phyloP scores from a whole-genome alignment of 176 grass and related monocot genomes.

The Poa pratensis region DNA sequence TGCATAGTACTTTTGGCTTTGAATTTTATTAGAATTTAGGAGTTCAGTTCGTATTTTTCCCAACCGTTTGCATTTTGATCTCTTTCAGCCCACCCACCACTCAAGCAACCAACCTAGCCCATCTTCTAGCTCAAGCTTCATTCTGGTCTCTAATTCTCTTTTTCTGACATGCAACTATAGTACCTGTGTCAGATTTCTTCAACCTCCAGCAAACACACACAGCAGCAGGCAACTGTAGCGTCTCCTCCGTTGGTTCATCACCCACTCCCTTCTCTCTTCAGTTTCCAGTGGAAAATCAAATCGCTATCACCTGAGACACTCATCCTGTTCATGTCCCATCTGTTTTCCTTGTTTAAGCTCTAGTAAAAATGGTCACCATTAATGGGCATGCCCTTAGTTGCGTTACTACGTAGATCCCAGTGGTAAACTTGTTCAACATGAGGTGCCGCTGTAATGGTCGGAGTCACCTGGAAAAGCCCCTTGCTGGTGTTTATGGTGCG shows the following conservation, averaged over 20 bases:
- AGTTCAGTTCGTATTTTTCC: constrained; percentile 1
- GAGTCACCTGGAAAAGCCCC: neutral
- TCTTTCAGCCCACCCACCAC: neutral
- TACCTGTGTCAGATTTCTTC: constrained; percentile 6
- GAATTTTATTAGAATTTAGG: neutral
- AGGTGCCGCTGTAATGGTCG: neutral
- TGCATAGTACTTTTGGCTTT: constrained; percentile 5
- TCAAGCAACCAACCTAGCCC: constrained; percentile 5
- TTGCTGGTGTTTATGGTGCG: neutral
- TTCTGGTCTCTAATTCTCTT: neutral
- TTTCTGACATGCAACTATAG: neutral
- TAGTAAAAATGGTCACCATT: neutral
- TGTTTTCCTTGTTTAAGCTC: neutral
- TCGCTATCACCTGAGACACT: neutral
- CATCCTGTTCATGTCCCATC: neutral
- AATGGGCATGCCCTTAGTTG: neutral
- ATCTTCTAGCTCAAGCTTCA: constrained; percentile 5
- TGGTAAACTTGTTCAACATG: neutral
- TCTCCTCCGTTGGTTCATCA: neutral
- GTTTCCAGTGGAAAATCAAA: neutral
- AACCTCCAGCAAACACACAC: neutral
- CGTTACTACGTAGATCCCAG: neutral
- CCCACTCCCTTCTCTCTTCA: neutral
- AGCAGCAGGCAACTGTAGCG: neutral
- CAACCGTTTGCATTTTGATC: neutral